Evolutionary conservation across 805 yeast genomes (phyloP).

Genomic region (Kodamaea leandrae): DNA sequence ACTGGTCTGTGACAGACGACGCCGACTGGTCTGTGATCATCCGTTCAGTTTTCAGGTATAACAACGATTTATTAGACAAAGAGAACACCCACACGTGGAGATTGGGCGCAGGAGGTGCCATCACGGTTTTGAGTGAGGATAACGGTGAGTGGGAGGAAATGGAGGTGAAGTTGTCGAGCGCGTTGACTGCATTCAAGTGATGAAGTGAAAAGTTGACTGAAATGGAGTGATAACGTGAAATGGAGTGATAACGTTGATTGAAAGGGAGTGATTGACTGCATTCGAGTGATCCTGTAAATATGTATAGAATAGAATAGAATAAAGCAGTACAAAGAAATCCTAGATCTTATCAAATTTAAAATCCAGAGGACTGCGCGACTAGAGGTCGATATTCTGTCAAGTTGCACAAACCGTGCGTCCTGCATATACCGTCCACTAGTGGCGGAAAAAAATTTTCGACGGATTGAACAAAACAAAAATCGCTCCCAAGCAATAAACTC

Average conservation of each 20-base stretch:
- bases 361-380: not conserved
- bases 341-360: too few relatives aligned
- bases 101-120: constrained; percentile 98
- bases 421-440: constrained; percentile 1
- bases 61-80: constrained; percentile 41
- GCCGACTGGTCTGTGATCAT: constrained; percentile 97
- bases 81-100: constrained; percentile 52
- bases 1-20: constrained; percentile 83
- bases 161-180: constrained; percentile 75
- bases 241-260: too few relatives aligned
- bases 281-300: too few relatives aligned
- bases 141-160: constrained; percentile 92
- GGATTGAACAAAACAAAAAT: constrained; percentile 2
- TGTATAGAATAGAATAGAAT: too few relatives aligned
- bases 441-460: constrained; percentile 10
- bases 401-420: not conserved
- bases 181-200: constrained; percentile 60
- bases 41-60: constrained; percentile 72
- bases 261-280: too few relatives aligned
- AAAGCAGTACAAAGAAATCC: too few relatives aligned
- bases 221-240: too few relatives aligned
- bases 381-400: too few relatives aligned
- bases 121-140: constrained; percentile 81
- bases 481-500: constrained; percentile 3
- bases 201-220: too few relatives aligned